These are phyloP conservation scores for Annona squamosa DNA, from an alignment of 164 flowering plant genomes.

Conservation along the genomic window DNA sequence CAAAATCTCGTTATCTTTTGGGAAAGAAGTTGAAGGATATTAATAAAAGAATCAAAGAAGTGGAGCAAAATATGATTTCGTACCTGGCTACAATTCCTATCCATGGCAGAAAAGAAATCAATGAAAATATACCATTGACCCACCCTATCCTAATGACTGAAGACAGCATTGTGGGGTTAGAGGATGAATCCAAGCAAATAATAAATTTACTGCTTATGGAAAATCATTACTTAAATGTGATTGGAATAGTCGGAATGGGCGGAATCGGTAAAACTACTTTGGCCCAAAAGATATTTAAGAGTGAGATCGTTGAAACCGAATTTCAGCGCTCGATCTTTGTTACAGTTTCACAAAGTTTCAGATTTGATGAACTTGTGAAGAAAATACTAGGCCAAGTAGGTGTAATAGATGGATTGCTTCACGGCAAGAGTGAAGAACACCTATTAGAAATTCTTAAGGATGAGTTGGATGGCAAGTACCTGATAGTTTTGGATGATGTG, in stretches of 20 bases:
- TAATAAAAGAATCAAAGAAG: not conserved
- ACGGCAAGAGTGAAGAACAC: not conserved
- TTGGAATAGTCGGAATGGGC: constrained; percentile 3
- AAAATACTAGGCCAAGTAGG: not conserved
- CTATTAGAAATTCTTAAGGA: not conserved
- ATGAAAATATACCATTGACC: not conserved
- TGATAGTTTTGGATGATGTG: not conserved
- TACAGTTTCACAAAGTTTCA: not conserved
- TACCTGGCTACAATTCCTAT: not conserved
- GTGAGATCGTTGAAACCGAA: not conserved
- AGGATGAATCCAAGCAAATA: not conserved
- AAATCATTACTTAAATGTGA: not conserved
- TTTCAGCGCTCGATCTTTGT: not conserved
- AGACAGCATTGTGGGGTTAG: not conserved
- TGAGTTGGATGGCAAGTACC: not conserved
- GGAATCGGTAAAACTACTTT: constrained; percentile 1
- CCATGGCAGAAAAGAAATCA: not conserved
- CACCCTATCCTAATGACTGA: not conserved
- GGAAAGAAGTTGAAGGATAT: too few species aligned
- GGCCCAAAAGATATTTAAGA: not conserved
- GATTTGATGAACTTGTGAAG: not conserved
- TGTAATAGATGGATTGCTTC: not conserved
- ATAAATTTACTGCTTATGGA: not conserved
- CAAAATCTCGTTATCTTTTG: too few species aligned
- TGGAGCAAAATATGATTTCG: not conserved